These are phyloP conservation scores for Leucocoprinus leucothites DNA, from an alignment of 768 basidiomycete genomes.

Conservation along the genomic window DNA sequence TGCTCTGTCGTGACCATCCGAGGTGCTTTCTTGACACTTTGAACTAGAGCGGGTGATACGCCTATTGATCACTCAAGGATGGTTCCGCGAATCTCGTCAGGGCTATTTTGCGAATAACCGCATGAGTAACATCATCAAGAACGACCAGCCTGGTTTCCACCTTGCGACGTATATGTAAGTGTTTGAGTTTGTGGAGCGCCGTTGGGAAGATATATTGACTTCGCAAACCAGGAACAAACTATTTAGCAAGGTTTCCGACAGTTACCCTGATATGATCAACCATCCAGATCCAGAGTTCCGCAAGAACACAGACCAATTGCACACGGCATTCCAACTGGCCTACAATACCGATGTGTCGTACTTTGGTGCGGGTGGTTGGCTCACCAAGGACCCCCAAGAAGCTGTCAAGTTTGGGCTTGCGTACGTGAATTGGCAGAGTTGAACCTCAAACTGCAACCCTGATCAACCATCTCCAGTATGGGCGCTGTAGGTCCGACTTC, in stretches of 20 bases:
- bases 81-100: conserved; percentile 33
- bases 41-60: conserved; percentile 30
- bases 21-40: not conserved
- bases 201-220: not conserved
- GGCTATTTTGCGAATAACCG: conserved; percentile 37
- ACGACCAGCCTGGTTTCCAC: conserved; percentile 30
- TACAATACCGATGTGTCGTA: conserved; percentile 32
- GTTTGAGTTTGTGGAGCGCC: not conserved
- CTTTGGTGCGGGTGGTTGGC: conserved; percentile 34
- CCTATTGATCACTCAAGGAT: conserved; percentile 35
- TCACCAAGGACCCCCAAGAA: conserved; percentile 35
- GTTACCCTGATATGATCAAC: conserved; percentile 33
- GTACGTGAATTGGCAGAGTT: conserved; percentile 19
- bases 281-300: conserved; percentile 30
- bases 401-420: conserved; percentile 32
- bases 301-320: conserved; percentile 26
- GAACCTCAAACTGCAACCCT: not conserved
- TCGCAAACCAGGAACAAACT: conserved; percentile 28
- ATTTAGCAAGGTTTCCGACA: conserved; percentile 30
- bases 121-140: conserved; percentile 32
- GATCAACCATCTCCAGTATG: conserved; percentile 20
- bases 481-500: conserved; percentile 36
- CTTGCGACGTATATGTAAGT: conserved; percentile 35
- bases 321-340: conserved; percentile 22
- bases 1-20: not conserved